These are phyloP conservation scores for Heliosperma pusillum DNA, from an alignment of 148 eudicot species.

Conservation along the genomic window DNA sequence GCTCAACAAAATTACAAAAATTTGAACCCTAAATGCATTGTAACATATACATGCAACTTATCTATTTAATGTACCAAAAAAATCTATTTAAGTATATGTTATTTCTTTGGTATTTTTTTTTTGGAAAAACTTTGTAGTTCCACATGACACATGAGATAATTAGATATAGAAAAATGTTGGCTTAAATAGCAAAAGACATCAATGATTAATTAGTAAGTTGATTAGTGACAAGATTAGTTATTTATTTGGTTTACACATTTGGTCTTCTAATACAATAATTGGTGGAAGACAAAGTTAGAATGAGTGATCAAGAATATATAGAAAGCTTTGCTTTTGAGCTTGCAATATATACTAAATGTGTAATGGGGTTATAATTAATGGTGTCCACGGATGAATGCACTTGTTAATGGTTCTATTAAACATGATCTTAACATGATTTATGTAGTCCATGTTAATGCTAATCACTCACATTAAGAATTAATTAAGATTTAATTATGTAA, in stretches of 20 bases:
- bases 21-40: too few species aligned
- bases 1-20: too few species aligned
- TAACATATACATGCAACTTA: not conserved
- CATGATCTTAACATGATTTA: not conserved
- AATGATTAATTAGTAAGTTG: not conserved
- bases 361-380: not conserved
- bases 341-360: not conserved
- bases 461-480: not conserved
- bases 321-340: not conserved
- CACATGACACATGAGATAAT: not conserved
- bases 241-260: too few species aligned
- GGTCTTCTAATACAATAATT: not conserved
- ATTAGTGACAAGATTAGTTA: not conserved
- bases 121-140: not conserved
- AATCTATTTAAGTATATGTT: too few species aligned
- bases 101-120: not conserved
- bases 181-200: not conserved
- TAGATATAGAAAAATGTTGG: not conserved
- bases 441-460: not conserved
- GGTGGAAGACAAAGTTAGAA: not conserved
- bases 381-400: not conserved
- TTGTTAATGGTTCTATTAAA: too few species aligned
- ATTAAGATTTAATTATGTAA: not conserved
- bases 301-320: not conserved
- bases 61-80: too few species aligned